Percentiles rank a stretch among this genome's conserved stretches.
These are phyloP conservation scores for Tuber umbilicatum DNA, from an alignment of 495 filamentous ascomycete genomes.

Conservation along the genomic window DNA sequence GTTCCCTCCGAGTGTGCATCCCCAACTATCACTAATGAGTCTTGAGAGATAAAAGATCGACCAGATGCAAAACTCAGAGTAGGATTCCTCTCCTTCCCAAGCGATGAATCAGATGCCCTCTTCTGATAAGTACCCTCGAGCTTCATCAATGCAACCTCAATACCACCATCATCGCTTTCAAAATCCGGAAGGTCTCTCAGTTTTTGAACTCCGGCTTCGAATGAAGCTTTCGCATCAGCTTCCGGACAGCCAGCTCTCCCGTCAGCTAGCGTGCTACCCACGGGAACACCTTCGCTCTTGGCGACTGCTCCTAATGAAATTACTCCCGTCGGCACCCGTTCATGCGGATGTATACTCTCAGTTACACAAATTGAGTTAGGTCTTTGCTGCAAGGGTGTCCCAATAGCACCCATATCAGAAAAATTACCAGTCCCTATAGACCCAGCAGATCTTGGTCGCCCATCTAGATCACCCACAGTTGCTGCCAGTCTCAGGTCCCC, in stretches of 20 bases:
- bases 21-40: constrained; percentile 25
- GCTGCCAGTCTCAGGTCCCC: constrained; percentile 76
- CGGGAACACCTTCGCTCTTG: constrained; percentile 24
- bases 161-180: constrained; percentile 71
- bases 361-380: constrained; percentile 34
- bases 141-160: constrained; percentile 85
- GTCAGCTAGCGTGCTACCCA: constrained; percentile 7
- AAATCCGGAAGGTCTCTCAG: constrained; percentile 87
- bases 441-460: constrained; percentile 62
- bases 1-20: constrained; percentile 11
- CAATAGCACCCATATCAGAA: constrained; percentile 30
- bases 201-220: constrained; percentile 81
- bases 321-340: constrained; percentile 35
- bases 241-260: constrained; percentile 14
- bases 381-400: constrained; percentile 27
- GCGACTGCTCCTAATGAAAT: constrained; percentile 55
- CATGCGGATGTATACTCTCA: constrained; percentile 34
- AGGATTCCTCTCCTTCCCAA: constrained; percentile 41
- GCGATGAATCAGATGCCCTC: constrained; percentile 47
- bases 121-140: constrained; percentile 77
- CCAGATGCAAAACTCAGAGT: constrained; percentile 16
- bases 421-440: constrained; percentile 51
- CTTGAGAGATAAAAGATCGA: constrained; percentile 14
- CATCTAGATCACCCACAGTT: constrained; percentile 64
- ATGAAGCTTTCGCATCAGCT: constrained; percentile 56